Evolutionary conservation across 2,329 filamentous ascomycete genomes (phyloP), one percentile per base, ranked within the genome.

Genomic region (Colletotrichum horii): DNA sequence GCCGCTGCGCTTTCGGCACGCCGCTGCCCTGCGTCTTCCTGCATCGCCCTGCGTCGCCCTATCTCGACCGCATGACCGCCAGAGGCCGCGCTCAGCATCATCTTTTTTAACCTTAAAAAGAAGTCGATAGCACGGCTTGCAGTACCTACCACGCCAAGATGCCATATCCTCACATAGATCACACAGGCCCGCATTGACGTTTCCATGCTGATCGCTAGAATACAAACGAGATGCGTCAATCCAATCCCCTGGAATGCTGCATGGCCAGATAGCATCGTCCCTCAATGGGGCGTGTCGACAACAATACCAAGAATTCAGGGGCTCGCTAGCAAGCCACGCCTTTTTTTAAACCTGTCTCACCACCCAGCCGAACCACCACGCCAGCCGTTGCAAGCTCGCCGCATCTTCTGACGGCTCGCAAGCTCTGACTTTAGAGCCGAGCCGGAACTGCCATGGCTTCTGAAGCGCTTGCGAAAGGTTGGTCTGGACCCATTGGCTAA

Each of bases 381-480:
- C 55, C 61, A 56, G 58, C 73, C 69, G 73, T 75, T 67, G 73
- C 73, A 62, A 62, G 56, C 30, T 66, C 14, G 32, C 34, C 58
- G 28, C 55, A 66, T 61, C 58, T 19, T 30, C 43, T 38, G 19
- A 24, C 38, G 38, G 65, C 36, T 65, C 38, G 26, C 43, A 70
- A 65, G 43, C 14, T 65, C 71, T 26, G 43, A 15, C 71, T 71
- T 43, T 66, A 16, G 15, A 55, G 36, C 34, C 28, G 16, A 66
- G 48, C 61, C 60, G 48, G 19, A 56, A 22, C 28, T 38, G 69
- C 19, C 15, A 55, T 66, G 15, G n/a, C 15, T 62, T 52, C 15
- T 60, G 12, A 32, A 14, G 56, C 56, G n/a, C 26, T 60, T 60
- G 56, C 26, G 16, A 22, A 55, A 55, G 36, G 24, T 24, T 62